phyloP scores from a whole-genome alignment of 805 yeast species.

The Candida gorgasii region DNA sequence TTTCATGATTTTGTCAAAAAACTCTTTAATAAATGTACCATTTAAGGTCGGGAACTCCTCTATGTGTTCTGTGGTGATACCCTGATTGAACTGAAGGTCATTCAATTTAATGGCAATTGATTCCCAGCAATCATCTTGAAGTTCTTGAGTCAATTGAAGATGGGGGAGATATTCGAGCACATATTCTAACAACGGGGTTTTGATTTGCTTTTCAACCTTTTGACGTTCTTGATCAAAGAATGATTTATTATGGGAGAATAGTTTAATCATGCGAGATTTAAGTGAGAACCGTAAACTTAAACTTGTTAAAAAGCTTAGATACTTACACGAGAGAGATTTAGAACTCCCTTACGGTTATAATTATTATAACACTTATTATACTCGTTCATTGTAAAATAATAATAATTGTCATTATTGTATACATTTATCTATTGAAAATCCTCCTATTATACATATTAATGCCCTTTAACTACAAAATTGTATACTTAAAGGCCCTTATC shows the following conservation, averaged over 20 bases:
- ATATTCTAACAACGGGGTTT: constrained; percentile 27
- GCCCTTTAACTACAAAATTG: too few relatives aligned
- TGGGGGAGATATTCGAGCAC: constrained; percentile 34
- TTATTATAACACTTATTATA: too few relatives aligned
- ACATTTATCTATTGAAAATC: too few relatives aligned
- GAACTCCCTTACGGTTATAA: too few relatives aligned
- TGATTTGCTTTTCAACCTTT: constrained; percentile 22
- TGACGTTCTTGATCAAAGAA: constrained; percentile 29
- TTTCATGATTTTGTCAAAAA: constrained; percentile 19
- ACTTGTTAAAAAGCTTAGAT: too few relatives aligned
- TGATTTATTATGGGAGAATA: constrained; percentile 20
- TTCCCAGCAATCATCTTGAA: constrained; percentile 34
- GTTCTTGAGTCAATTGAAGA: constrained; percentile 24
- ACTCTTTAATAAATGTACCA: constrained; percentile 25
- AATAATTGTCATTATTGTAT: too few relatives aligned
- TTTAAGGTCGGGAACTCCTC: constrained; percentile 28
- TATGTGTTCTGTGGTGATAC: constrained; percentile 14
- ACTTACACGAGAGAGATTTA: too few relatives aligned
- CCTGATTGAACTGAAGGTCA: constrained; percentile 18
- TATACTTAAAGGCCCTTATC: constrained; percentile 35
- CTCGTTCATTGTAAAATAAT: too few relatives aligned
- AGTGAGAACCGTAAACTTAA: too few relatives aligned
- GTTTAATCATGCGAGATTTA: not conserved
- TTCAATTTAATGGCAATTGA: constrained; percentile 34
- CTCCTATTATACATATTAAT: constrained; percentile 1